Evolutionary conservation across 345 rosid species (phyloP).

Genomic region (Eucalyptus polyanthemos): DNA sequence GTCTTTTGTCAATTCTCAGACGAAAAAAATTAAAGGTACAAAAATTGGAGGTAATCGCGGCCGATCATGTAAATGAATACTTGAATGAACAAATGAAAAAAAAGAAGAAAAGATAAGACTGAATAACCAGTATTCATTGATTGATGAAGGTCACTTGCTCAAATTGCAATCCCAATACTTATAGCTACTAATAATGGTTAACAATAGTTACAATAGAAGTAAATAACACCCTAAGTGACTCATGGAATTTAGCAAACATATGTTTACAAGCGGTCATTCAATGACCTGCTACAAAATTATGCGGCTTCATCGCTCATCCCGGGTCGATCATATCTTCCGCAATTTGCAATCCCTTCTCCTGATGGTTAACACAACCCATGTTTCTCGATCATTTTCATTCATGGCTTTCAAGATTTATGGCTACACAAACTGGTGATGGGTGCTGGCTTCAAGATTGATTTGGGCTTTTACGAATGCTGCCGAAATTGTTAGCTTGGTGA

Average conservation of each 20-base stretch:
- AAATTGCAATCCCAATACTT: not conserved
- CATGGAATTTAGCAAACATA: not conserved
- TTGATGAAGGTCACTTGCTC: not conserved
- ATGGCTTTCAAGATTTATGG: not conserved
- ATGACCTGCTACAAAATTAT: not conserved
- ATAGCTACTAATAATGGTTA: not conserved
- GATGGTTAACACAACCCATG: not conserved
- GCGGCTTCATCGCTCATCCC: not conserved
- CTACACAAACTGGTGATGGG: not conserved
- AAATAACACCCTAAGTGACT: not conserved
- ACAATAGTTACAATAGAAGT: not conserved
- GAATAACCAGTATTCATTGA: not conserved
- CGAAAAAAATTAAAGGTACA: not conserved
- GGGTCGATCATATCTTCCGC: not conserved
- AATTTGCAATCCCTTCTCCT: not conserved
- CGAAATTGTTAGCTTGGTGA: not conserved
- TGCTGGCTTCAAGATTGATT: not conserved
- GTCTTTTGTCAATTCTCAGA: not conserved
- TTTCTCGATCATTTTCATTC: not conserved
- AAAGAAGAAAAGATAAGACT: not conserved
- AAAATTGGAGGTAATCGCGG: rapidly evolving
- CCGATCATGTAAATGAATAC: not conserved
- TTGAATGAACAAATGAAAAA: not conserved
- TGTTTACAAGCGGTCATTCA: not conserved
- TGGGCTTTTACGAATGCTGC: not conserved